phyloP scores from a whole-genome alignment of 2,329 filamentous ascomycete species.

The Tolypocladium guangdongense region DNA sequence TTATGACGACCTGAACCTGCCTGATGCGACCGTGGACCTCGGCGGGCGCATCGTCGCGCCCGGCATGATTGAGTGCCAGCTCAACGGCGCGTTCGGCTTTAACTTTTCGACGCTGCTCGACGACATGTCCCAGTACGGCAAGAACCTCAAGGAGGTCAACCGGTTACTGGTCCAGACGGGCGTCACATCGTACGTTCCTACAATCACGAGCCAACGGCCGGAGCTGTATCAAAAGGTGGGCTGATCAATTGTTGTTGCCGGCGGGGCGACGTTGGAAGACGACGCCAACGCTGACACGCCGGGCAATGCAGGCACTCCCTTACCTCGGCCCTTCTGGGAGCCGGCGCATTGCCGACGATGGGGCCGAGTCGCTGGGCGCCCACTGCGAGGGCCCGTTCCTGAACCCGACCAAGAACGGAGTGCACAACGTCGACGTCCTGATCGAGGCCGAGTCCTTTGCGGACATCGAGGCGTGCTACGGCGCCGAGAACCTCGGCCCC shows the following conservation, averaged over 20 bases:
- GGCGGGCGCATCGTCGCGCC: constrained; percentile 74
- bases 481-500: constrained; percentile 50
- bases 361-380: constrained; percentile 78
- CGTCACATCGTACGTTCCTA: constrained; percentile 81
- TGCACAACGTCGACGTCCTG: constrained; percentile 68
- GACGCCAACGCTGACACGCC: background rate
- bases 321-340: constrained; percentile 63
- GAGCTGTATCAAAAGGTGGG: constrained; percentile 65
- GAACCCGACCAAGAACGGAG: constrained; percentile 71
- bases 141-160: constrained; percentile 63
- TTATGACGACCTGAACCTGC: constrained; percentile 57
- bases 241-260: background rate
- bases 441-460: constrained; percentile 49
- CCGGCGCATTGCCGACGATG: constrained; percentile 49
- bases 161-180: constrained; percentile 62
- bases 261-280: background rate
- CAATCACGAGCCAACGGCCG: constrained; percentile 68
- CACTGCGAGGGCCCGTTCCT: constrained; percentile 90
- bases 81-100: constrained; percentile 88
- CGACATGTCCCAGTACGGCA: constrained; percentile 56
- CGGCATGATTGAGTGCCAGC: constrained; percentile 81
- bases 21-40: constrained; percentile 68
- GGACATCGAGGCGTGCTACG: constrained; percentile 64
- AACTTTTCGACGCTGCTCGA: constrained; percentile 76
- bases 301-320: constrained; percentile 47